phyloP scores from a whole-genome alignment of 2,329 filamentous ascomycete genomes.

The Hypoxylon sp. region DNA sequence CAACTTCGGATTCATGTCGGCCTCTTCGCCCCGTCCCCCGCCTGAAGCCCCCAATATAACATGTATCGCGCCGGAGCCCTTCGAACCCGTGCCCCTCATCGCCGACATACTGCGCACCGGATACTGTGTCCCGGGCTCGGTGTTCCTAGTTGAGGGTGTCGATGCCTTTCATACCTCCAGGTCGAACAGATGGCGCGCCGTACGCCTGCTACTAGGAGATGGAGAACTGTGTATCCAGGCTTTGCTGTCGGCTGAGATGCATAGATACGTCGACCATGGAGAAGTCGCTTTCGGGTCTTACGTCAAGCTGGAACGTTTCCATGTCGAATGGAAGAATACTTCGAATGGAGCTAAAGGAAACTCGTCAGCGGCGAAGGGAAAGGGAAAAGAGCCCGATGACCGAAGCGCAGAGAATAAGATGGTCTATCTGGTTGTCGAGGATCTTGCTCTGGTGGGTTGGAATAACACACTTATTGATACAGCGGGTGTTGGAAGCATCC shows the following conservation, averaged over 20 bases:
- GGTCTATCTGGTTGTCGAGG: conserved; percentile 61
- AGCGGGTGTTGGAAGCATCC: conserved; percentile 26
- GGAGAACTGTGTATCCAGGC: conserved; percentile 68
- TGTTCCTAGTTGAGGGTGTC: conserved; percentile 65
- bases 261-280: conserved; percentile 61
- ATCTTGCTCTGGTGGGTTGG: conserved; percentile 62
- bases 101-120: conserved; percentile 62
- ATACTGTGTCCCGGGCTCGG: conserved; percentile 60
- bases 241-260: conserved; percentile 60
- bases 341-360: background rate
- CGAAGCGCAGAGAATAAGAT: conserved; percentile 44
- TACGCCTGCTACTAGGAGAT: conserved; percentile 65
- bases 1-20: conserved; percentile 45
- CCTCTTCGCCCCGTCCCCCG: conserved; percentile 35
- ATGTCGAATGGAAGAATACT: conserved; percentile 50
- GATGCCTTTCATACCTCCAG: conserved; percentile 54
- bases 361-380: conserved; percentile 20
- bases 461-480: conserved; percentile 56
- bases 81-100: conserved; percentile 58
- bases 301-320: conserved; percentile 60
- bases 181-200: conserved; percentile 57
- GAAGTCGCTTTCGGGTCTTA: conserved; percentile 63
- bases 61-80: conserved; percentile 48
- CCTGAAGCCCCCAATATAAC: conserved; percentile 46
- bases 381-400: conserved; percentile 18